Base-by-base conservation (phyloP, 2,329 filamentous ascomycete species). In the Teratosphaeria viscida region DNA sequence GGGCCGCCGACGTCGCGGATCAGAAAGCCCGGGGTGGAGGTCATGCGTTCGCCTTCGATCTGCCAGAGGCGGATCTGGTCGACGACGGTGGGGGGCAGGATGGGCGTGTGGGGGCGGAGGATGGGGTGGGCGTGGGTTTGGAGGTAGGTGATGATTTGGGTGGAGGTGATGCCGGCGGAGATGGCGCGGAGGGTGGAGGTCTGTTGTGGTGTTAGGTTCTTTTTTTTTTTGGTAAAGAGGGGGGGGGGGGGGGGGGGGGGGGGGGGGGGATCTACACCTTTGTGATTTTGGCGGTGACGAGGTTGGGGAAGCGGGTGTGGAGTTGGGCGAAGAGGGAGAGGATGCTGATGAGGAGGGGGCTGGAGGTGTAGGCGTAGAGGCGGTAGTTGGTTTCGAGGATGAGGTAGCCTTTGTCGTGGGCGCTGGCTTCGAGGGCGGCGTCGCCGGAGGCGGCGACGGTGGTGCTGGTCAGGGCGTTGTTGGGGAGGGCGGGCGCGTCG, bases 51-150 rank as follows among this genome's bases (percentile, higher is more conserved):
- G 64, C 92, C 91, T 75, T 99, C 94, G 57, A 97, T 85, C 77
- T 99, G 92, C 94, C 94, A 99, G 23, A 99, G 83, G 2, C 92
- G 83, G 68, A 99, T 96, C 78, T 99, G 94, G 74, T 99, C 94
- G 63, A 96, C 90, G 16, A 99, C 94, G 0, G 95, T 97, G 0
- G 94, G 92, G 1, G 95, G 94, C 1, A 99, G 81, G 16, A 96
- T 84, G 1, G 92, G 88, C 59, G 58, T 59, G 52, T 83, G 80
- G 63, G 88, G 87, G 67, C 88, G 86, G 84, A 99, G 90, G 74
- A 97, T 90, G 53, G 95, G 91, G 76, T 99, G 94, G 0, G 94
- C 94, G 75, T 99, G 92, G 3, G 89, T 88, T 7, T 87, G 85
- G 1, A 99, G 84, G 76, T 97, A 99, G 19, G 87, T 86, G 68